Evolutionary conservation across 1,284 basidiomycete genomes (phyloP), one percentile per base, ranked within the genome.

Genomic region (Fomitopsis pinicola): DNA sequence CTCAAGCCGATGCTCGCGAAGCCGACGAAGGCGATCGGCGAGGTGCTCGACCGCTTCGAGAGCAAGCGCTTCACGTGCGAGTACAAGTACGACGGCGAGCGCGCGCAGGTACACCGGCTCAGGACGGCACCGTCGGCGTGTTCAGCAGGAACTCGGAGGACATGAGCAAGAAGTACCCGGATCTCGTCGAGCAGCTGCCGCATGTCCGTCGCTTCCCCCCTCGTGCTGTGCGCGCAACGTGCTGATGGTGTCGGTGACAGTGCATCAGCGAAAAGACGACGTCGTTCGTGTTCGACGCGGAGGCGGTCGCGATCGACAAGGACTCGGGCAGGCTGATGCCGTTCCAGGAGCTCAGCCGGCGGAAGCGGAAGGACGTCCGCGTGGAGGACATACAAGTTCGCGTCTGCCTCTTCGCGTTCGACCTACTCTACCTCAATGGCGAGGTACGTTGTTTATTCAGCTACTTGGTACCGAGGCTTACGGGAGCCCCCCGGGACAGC

Each of bases 1-100:
- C 82, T 99, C 46, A 99, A 99, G 72, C 97, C 97, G 7, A 99
- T 99, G 97, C 81, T 99, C 58, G 97, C 97, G n/a, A 99, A 98
- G 76, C 97, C 97, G 3, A 99, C 97, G 0, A 99, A 99, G 75
- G 97, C 97, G 0, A 98, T 99, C 67, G 89, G 92, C n/a, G 97
- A 99, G 76, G 97, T 99, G 6, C 84, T 99, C 22, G 97, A 99
- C 76, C 83, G 96, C 55, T 99, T 99, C 71, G 97, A 99, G 75
- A 89, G 88, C 69, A 95, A 96, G 75, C 85, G 85, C 54, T 99
- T 99, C 74, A 98, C 97, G 5, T 99, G 97, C 78, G 97, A 99
- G 78, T 99, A 98, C 79, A 99, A 99, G 76, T 99, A 99, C 71
- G 97, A 99, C 68, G 97, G 97, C 9, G 97, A 99, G 76, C 89